A percentile compares a stretch with the other conserved stretches of the same genome.
Evolutionary conservation across 73 alveolate species (phyloP).

Genomic region (Urostyla sp.): DNA sequence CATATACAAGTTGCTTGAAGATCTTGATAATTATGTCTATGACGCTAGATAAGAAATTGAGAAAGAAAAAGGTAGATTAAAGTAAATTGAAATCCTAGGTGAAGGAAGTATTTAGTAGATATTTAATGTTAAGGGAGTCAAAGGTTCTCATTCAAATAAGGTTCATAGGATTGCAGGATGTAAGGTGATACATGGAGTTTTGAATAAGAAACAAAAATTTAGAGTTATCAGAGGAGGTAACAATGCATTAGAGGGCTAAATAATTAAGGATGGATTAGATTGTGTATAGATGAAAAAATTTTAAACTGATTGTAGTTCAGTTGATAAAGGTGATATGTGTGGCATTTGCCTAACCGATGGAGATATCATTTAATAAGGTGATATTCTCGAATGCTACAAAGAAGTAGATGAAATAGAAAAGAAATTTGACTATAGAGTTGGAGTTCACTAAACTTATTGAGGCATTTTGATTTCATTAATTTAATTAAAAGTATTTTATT

Average conservation of each 20-base stretch:
- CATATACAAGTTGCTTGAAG: slow-evolving; percentile 81
- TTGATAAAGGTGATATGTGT: slow-evolving; percentile 84
- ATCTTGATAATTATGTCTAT: slow-evolving; percentile 63
- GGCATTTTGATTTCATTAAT: too few relatives aligned
- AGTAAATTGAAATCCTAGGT: slow-evolving; percentile 55
- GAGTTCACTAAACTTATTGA: slow-evolving; percentile 57
- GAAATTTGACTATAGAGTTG: slow-evolving; percentile 38
- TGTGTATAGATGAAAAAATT: slow-evolving; percentile 70
- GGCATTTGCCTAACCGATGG: slow-evolving; percentile 67
- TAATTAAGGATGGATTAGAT: slow-evolving; percentile 64
- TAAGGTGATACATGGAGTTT: slow-evolving; percentile 66
- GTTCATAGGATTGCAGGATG: slow-evolving; percentile 72
- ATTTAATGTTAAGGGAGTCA: slow-evolving; percentile 64
- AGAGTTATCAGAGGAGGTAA: slow-evolving; percentile 77
- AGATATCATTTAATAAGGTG: slow-evolving; percentile 67
- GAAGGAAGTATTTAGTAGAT: slow-evolving; percentile 67
- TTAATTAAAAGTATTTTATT: too few relatives aligned
- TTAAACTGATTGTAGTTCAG: slow-evolving; percentile 72
- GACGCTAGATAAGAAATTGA: slow-evolving; percentile 22
- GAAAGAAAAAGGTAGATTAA: slow-evolving; percentile 46
- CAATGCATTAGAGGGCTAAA: too few relatives aligned
- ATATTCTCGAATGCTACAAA: slow-evolving; percentile 59
- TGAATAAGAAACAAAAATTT: slow-evolving; percentile 58
- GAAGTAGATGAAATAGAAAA: slow-evolving; percentile 37
- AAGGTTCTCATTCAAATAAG: slow-evolving; percentile 29